Evolutionary conservation across 2,329 filamentous ascomycete genomes (phyloP).

Genomic region (Madurella mycetomatis): DNA sequence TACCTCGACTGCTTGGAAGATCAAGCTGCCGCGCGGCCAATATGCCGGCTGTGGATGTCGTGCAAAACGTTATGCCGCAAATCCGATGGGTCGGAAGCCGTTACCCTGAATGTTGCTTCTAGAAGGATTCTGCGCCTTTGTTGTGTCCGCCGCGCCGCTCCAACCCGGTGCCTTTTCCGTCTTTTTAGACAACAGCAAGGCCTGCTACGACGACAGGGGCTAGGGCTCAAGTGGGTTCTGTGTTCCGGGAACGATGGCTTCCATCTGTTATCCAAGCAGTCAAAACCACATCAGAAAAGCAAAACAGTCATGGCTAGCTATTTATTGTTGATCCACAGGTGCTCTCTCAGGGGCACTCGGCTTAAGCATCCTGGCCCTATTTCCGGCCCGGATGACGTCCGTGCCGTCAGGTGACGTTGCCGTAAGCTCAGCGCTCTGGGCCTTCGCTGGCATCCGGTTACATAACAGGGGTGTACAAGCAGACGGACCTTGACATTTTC

Average conservation of each 20-base stretch:
- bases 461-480: not conserved
- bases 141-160: not conserved
- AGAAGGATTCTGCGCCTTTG: not conserved
- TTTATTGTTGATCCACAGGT: constrained; percentile 3
- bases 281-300: not conserved
- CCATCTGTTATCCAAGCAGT: not conserved
- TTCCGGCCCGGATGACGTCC: constrained; percentile 2
- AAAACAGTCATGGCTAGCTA: not conserved
- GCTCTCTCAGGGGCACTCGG: not conserved
- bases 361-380: not conserved
- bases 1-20: not conserved
- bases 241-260: not conserved
- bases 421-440: not conserved
- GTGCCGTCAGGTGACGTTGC: constrained; percentile 7
- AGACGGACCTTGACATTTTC: not conserved
- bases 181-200: not conserved
- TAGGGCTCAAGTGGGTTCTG: not conserved
- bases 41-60: not conserved
- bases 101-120: not conserved
- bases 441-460: not conserved
- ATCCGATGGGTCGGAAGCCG: not conserved
- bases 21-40: not conserved
- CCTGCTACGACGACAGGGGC: not conserved
- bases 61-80: not conserved
- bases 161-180: not conserved